These are phyloP conservation scores for Euphorbia lathyris DNA, from an alignment of 345 rosid species.

Conservation along the genomic window DNA sequence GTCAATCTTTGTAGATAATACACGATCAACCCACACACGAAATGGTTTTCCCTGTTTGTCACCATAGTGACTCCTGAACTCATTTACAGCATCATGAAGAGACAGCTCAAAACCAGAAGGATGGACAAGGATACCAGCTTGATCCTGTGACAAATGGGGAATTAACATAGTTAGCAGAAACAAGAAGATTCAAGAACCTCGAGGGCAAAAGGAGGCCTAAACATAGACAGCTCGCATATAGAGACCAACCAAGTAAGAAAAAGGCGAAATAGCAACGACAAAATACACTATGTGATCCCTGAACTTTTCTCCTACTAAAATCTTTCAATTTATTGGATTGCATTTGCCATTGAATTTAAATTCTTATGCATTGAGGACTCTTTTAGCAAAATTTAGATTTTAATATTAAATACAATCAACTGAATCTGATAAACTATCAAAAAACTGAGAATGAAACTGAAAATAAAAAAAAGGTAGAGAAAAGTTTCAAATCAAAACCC, in stretches of 20 bases:
- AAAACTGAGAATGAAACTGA: too few relatives aligned
- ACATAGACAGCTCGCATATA: neutral
- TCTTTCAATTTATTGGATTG: too few relatives aligned
- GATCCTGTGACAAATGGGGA: conserved; percentile 44
- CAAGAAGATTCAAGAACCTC: neutral
- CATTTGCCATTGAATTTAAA: too few relatives aligned
- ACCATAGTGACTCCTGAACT: conserved; percentile 53
- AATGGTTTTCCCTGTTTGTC: conserved; percentile 73
- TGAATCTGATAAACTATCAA: too few relatives aligned
- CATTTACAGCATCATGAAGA: conserved; percentile 48
- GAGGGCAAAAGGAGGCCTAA: neutral
- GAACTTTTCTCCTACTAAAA: too few relatives aligned
- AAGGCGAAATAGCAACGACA: neutral
- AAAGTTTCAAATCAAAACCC: too few relatives aligned
- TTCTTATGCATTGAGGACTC: too few relatives aligned
- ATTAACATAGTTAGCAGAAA: neutral
- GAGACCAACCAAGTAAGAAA: neutral
- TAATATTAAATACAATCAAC: too few relatives aligned
- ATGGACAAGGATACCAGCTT: conserved; percentile 51
- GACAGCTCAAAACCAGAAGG: conserved; percentile 72
- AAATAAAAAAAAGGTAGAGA: too few relatives aligned
- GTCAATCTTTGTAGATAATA: conserved; percentile 50
- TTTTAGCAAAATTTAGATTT: too few relatives aligned
- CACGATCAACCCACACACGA: conserved; percentile 80
- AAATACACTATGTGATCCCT: too few relatives aligned